Evolutionary conservation across 2,329 filamentous ascomycete genomes (phyloP).

Genomic region (Exophiala sp.): DNA sequence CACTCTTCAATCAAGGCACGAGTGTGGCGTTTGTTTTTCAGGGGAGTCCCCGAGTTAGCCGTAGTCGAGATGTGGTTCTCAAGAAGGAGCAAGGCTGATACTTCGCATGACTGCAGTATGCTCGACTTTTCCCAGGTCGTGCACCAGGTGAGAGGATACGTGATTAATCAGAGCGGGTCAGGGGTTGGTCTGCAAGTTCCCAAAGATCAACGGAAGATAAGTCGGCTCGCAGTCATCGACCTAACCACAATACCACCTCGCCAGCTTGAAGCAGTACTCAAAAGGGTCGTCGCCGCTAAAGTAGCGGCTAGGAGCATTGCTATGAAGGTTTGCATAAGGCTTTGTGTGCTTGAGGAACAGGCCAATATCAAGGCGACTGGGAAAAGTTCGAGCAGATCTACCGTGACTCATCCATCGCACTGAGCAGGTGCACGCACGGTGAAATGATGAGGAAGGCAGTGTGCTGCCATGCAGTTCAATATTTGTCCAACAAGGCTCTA

Average conservation of each 20-base stretch:
- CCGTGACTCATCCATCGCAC: no score
- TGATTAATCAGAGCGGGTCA: constrained; percentile 9
- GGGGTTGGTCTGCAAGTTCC: constrained; percentile 19
- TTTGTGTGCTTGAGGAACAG: not conserved
- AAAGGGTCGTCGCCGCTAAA: constrained; percentile 1
- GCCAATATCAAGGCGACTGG: not conserved
- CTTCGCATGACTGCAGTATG: not conserved
- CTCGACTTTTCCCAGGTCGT: constrained; percentile 15
- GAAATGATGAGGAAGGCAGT: no score
- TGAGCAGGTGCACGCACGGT: no score
- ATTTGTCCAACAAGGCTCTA: not conserved
- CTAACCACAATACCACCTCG: constrained; percentile 8
- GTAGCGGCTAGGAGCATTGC: not conserved
- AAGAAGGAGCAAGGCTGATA: no score
- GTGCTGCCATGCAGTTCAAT: no score
- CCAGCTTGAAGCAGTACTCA: constrained; percentile 4
- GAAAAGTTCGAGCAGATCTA: not conserved
- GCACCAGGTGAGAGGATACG: constrained; percentile 14
- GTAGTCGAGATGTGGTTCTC: no score
- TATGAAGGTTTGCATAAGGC: no score
- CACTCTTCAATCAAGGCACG: no score
- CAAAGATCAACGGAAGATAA: constrained; percentile 10
- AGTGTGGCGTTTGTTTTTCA: no score
- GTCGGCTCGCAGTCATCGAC: not conserved
- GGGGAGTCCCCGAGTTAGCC: no score